Evolutionary conservation across 169 alveolate genomes (phyloP), one percentile per base, ranked within the genome.

Genomic region (Plasmodium reichenowi): DNA sequence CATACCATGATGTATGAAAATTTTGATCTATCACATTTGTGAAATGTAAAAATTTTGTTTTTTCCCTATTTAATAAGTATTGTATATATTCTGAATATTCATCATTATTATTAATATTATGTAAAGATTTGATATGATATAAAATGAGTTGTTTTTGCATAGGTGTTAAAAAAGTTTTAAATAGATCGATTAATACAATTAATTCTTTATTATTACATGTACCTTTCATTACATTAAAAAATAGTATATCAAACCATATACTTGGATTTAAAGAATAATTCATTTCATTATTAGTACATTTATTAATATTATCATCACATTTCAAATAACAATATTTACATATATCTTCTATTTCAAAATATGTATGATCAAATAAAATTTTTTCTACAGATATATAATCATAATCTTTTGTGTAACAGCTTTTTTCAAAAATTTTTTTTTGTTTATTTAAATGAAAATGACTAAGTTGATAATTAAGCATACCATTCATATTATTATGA

Each of bases 181-280:
- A 38, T 72, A 86, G 59, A 54, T 86, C 92, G 6, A 86, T 86
- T 54, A 86, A 62, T 43, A 86, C 22, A 64, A 86, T 20, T 54
- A 86, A 52, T 48, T 86, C 76, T 38, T 43, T 47, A 48, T 86
- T 38, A 60, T 64, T 45, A 66, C 76, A 60, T 24, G 74, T 63
- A 4, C 92, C 88, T 32, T 72, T 72, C 92, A 72, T 70, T 52
- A 62, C 76, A 59, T 24, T 60, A 52, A 47, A 72, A 48, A 86
- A 72, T 15, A 86, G 60, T 22, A 86, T 4, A 71, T 86, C 92
- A 86, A 86, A 86, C 92, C 92, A 86, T 71, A 59, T 32, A 56
- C 63, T 60, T 8, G 92, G 92, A 66, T 86, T 86, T 72, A 72
- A 56, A 29, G 72, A 64, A 38, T 2, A 32, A n/a, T 72, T 60